These are phyloP conservation scores for Neoboletus magnificus DNA, from an alignment of 768 basidiomycete species.

Conservation along the genomic window DNA sequence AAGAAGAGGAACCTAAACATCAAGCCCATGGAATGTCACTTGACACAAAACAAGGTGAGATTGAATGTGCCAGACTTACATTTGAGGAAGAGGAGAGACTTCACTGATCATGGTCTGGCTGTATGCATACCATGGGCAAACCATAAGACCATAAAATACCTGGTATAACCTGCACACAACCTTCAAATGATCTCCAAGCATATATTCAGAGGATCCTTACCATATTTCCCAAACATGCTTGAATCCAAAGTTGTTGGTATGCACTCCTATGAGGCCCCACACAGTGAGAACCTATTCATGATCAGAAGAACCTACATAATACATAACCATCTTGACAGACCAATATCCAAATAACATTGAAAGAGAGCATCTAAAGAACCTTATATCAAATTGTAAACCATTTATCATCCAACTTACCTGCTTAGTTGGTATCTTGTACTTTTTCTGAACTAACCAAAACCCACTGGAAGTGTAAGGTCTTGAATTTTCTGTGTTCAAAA, in stretches of 20 bases:
- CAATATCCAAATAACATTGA: slow-evolving; percentile 72
- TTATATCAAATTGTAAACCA: neutral
- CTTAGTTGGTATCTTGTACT: slow-evolving; percentile 61
- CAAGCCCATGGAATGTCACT: neutral
- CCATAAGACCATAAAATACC: slow-evolving; percentile 67
- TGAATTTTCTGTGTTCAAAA: neutral
- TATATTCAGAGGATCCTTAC: slow-evolving; percentile 28
- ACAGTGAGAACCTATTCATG: slow-evolving; percentile 51
- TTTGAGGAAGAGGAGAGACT: slow-evolving; percentile 69
- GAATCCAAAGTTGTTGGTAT: slow-evolving; percentile 71
- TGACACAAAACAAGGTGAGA: neutral
- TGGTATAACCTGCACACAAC: slow-evolving; percentile 54
- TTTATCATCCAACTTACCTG: slow-evolving; percentile 25
- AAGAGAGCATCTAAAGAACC: slow-evolving; percentile 56
- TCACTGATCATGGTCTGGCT: slow-evolving; percentile 84
- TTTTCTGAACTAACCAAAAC: slow-evolving; percentile 70
- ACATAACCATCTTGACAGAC: slow-evolving; percentile 32
- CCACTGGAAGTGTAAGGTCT: slow-evolving; percentile 32
- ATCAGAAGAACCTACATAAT: neutral
- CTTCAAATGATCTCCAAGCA: neutral
- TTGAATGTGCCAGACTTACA: slow-evolving; percentile 37
- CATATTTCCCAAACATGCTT: slow-evolving; percentile 84
- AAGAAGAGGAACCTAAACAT: slow-evolving; percentile 62
- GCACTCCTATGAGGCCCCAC: slow-evolving; percentile 78
- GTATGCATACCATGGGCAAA: slow-evolving; percentile 80